Conservation (phyloP, 805 yeast genomes). For the Cyberlindnera saturnus region DNA sequence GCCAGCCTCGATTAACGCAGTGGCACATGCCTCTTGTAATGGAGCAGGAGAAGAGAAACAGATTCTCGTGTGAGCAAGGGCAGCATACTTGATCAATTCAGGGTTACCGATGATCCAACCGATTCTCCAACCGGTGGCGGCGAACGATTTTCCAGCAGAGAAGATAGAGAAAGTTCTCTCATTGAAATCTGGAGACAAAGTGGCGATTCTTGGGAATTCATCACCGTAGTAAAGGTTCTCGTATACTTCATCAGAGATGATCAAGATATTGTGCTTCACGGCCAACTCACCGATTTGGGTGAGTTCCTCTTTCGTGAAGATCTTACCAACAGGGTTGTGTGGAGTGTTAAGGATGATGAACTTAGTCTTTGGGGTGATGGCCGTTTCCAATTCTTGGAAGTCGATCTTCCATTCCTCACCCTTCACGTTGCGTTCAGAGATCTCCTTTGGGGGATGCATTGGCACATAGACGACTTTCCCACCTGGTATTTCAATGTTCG, state of each 20-base stretch:
- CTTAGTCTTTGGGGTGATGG: conserved; percentile 73
- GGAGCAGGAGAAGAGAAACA: conserved; percentile 91
- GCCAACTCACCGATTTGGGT: conserved; percentile 73
- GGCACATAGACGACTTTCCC: conserved; percentile 87
- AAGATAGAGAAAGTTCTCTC: conserved; percentile 85
- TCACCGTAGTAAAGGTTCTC: conserved; percentile 76
- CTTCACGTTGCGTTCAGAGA: conserved; percentile 53
- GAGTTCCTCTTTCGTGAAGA: conserved; percentile 73
- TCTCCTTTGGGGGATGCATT: conserved; percentile 74
- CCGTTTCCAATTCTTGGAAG: conserved; percentile 65
- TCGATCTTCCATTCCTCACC: conserved; percentile 89
- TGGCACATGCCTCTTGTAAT: conserved; percentile 85
- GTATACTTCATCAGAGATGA: conserved; percentile 92
- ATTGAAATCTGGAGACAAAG: conserved; percentile 71
- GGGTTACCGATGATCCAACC: conserved; percentile 92
- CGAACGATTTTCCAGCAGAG: conserved; percentile 95
- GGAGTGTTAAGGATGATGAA: conserved; percentile 89
- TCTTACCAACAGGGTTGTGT: conserved; percentile 94
- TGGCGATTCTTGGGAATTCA: conserved; percentile 76
- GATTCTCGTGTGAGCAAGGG: conserved; percentile 90
- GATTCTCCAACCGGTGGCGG: conserved; percentile 99
- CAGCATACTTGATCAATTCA: conserved; percentile 73
- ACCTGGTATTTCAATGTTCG: conserved; percentile 90
- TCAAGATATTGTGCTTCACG: conserved; percentile 73
- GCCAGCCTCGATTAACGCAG: conserved; percentile 60